These are phyloP conservation scores for Globomyces pollinis-pini DNA, from an alignment of 192 early-diverging fungal species.

Conservation along the genomic window DNA sequence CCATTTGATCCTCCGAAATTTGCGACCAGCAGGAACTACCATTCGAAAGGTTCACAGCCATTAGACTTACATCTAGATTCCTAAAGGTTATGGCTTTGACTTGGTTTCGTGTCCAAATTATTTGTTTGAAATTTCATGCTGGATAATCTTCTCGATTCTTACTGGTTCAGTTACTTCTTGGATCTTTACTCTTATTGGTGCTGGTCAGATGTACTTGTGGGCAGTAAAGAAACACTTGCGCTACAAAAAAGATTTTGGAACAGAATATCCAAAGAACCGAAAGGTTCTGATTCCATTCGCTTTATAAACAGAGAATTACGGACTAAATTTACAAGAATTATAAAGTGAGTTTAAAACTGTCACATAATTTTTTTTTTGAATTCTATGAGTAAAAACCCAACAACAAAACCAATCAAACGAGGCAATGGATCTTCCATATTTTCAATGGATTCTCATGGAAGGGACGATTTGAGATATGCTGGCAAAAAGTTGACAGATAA, in stretches of 20 bases:
- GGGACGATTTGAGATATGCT: slow-evolving; percentile 47
- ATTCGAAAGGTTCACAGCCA: slow-evolving; percentile 60
- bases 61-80: slow-evolving; percentile 48
- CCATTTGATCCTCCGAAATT: slow-evolving; percentile 80
- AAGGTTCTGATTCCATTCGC: slow-evolving; percentile 46
- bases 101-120: slow-evolving; percentile 91
- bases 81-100: slow-evolving; percentile 85
- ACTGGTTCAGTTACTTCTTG: slow-evolving; percentile 56
- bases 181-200: slow-evolving; percentile 26
- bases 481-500: slow-evolving; percentile 50
- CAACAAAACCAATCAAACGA: too few relatives aligned
- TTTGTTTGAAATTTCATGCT: slow-evolving; percentile 78
- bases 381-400: too few relatives aligned
- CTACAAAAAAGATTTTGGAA: slow-evolving; percentile 85
- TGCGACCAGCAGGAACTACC: slow-evolving; percentile 82
- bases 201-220: slow-evolving; percentile 83
- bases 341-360: too few relatives aligned
- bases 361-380: too few relatives aligned
- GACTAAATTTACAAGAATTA: too few relatives aligned
- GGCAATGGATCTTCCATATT: slow-evolving; percentile 46
- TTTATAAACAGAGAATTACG: too few relatives aligned
- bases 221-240: slow-evolving; percentile 92
- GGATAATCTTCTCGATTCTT: slow-evolving; percentile 66
- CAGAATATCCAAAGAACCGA: slow-evolving; percentile 78
- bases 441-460: slow-evolving; percentile 37